Percentiles rank a stretch among this genome's conserved stretches.
These are phyloP conservation scores for Hypoxylon trugodes DNA, from an alignment of 495 filamentous ascomycete genomes.

Conservation along the genomic window DNA sequence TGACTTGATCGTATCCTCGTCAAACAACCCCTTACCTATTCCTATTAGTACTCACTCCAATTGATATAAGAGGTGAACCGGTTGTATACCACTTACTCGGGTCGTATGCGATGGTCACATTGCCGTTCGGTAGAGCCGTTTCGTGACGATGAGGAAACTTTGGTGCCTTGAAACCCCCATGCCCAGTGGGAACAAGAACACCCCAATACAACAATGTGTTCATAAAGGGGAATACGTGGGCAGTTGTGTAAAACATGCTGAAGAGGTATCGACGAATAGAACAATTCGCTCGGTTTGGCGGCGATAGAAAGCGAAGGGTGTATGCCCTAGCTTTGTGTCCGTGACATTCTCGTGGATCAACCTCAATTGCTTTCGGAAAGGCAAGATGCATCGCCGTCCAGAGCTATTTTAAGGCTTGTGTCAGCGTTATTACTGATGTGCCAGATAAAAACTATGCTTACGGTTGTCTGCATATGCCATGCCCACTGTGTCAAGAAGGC, in stretches of 20 bases:
- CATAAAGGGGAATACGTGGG: slow-evolving; percentile 54
- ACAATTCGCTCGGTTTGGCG: slow-evolving; percentile 43
- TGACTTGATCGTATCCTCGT: slow-evolving; percentile 45
- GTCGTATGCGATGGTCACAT: slow-evolving; percentile 16
- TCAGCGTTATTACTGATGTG: slow-evolving; percentile 3
- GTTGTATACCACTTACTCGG: slow-evolving; percentile 29
- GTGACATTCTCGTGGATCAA: slow-evolving; percentile 27
- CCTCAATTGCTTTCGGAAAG: slow-evolving; percentile 48
- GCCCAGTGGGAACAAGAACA: slow-evolving; percentile 49
- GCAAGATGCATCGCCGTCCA: slow-evolving; percentile 62
- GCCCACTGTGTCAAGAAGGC: slow-evolving; percentile 50
- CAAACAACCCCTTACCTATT: slow-evolving; percentile 43
- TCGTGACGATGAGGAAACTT: slow-evolving; percentile 29
- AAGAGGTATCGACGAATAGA: slow-evolving; percentile 52
- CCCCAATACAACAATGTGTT: slow-evolving; percentile 59
- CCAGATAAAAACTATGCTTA: slow-evolving; percentile 8
- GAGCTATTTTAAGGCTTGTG: slow-evolving; percentile 37
- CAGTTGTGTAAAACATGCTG: slow-evolving; percentile 59
- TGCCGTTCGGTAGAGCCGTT: background rate
- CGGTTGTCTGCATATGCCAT: slow-evolving; percentile 53
- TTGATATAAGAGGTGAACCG: background rate
- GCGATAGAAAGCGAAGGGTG: slow-evolving; percentile 49
- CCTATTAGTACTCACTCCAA: background rate
- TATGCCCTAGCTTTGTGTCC: slow-evolving; percentile 23
- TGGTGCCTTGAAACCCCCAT: slow-evolving; percentile 42